Evolutionary conservation across 2,329 filamentous ascomycete genomes (phyloP).

Genomic region (Diaporthe humulicola): DNA sequence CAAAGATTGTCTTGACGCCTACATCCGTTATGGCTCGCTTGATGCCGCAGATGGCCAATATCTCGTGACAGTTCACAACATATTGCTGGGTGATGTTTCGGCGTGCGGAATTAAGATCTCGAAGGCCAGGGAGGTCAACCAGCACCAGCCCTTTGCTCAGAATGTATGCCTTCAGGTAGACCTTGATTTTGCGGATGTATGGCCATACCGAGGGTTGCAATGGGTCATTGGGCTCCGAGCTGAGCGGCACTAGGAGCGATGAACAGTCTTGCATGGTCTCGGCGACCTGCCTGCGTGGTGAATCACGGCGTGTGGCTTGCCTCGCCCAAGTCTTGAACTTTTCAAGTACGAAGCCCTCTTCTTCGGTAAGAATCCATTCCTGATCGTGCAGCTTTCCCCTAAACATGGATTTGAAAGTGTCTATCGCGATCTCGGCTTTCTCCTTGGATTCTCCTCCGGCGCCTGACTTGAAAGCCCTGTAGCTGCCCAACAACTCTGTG

Average conservation of each 20-base stretch:
- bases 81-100: slow-evolving; percentile 60
- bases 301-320: background rate
- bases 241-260: slow-evolving; percentile 49
- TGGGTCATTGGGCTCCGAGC: slow-evolving; percentile 49
- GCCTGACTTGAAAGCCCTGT: slow-evolving; percentile 50
- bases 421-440: slow-evolving; percentile 50
- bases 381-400: slow-evolving; percentile 42
- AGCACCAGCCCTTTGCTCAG: slow-evolving; percentile 62
- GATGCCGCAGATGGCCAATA: slow-evolving; percentile 60
- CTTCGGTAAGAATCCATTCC: slow-evolving; percentile 39
- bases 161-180: slow-evolving; percentile 59
- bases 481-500: slow-evolving; percentile 51
- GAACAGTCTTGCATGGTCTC: slow-evolving; percentile 50
- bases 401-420: slow-evolving; percentile 56
- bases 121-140: slow-evolving; percentile 64
- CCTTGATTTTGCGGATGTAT: slow-evolving; percentile 60
- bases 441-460: slow-evolving; percentile 42
- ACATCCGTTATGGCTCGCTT: slow-evolving; percentile 57
- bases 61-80: slow-evolving; percentile 59
- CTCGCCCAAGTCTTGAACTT: background rate
- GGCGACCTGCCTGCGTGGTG: background rate
- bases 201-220: slow-evolving; percentile 54
- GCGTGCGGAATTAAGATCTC: slow-evolving; percentile 60
- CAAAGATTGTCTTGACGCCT: slow-evolving; percentile 56
- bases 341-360: slow-evolving; percentile 18